Base-by-base conservation (phyloP, 305 asterid genomes). In the Stenogyne calaminthoides region DNA sequence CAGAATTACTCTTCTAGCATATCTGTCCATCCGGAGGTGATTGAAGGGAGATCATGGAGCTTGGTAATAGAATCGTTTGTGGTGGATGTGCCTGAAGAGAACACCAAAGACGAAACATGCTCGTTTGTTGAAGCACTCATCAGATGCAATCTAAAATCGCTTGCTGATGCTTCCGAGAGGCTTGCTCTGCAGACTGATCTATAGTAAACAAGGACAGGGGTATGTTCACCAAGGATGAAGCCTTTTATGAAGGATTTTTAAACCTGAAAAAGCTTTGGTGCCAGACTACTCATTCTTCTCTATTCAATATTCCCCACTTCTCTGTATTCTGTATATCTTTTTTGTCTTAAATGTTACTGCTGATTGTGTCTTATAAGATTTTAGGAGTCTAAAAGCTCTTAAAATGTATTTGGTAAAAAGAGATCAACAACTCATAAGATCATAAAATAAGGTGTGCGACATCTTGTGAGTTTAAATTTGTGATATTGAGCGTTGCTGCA, bases 71-170 rank as follows among this genome's bases (percentile, higher is more conserved):
- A 91, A 75, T 89, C 97, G 6, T 91, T 86, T 69, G 90, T 89
- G 59, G 96, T 89, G 75, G 96, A 91, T 58, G 95, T 88, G 74
- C 95, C 97, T 25, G 87, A 89, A 80, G 96, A 92, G 34, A 91
- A 91, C 87, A 91, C 96, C 54, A 86, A 84, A 74, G 96, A 88
- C 10, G 97, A 91, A 74, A 91, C 97, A 7, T 89, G 93, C 87
- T 88, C 83, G 82, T 91, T 91, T 64, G 84, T 91, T 40, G 94
- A 89, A 73, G 94, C 96, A 32, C 82, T 88, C 47, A 89, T 91
- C 84, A 88, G 84, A 32, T 91, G 95, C 80, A 91, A 91, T 64
- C 88, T 91, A 58, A 88, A 86, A 73, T 88, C 97, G 2, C 88
- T 89, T 6, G 87, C 96, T 57, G 89, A 86, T 66, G 84, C 87